phyloP scores from a whole-genome alignment of 176 grass and related monocot species.

The Carex scoparia region DNA sequence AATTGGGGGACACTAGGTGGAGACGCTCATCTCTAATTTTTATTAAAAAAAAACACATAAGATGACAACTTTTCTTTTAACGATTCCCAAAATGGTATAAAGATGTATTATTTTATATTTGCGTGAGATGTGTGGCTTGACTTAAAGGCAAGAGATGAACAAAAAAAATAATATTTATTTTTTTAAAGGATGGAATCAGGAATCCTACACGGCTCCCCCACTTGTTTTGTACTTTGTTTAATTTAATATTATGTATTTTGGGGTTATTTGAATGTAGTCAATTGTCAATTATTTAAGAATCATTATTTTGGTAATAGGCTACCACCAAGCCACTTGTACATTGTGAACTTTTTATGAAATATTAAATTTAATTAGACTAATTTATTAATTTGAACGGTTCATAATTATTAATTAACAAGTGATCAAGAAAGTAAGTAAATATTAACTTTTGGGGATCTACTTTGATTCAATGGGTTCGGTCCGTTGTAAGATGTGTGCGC shows the following conservation, averaged over 20 bases:
- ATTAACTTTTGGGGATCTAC: too few species aligned
- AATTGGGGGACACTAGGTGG: not conserved
- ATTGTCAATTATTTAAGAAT: not conserved
- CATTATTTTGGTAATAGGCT: not conserved
- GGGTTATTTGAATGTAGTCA: not conserved
- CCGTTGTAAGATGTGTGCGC: too few species aligned
- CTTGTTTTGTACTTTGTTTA: conserved; percentile 5
- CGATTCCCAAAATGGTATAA: not conserved
- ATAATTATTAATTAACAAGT: not conserved
- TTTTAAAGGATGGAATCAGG: conserved; percentile 7
- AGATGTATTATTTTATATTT: not conserved
- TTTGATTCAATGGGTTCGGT: too few species aligned
- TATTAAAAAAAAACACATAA: not conserved
- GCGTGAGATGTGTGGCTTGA: conserved; percentile 7
- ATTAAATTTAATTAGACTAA: not conserved
- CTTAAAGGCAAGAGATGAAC: not conserved
- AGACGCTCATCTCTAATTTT: not conserved
- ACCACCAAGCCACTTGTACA: not conserved
- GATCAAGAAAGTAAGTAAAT: too few species aligned
- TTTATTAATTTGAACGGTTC: not conserved
- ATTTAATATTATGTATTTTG: not conserved
- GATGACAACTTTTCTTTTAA: conserved; percentile 2
- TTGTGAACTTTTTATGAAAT: not conserved
- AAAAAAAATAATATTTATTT: not conserved
- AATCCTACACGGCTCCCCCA: conserved; percentile 20